A percentile compares a stretch with the other conserved stretches of the same genome.
Conservation (phyloP, 1,139 yeast species). For the Chernovozyma sophiae-reginae region DNA sequence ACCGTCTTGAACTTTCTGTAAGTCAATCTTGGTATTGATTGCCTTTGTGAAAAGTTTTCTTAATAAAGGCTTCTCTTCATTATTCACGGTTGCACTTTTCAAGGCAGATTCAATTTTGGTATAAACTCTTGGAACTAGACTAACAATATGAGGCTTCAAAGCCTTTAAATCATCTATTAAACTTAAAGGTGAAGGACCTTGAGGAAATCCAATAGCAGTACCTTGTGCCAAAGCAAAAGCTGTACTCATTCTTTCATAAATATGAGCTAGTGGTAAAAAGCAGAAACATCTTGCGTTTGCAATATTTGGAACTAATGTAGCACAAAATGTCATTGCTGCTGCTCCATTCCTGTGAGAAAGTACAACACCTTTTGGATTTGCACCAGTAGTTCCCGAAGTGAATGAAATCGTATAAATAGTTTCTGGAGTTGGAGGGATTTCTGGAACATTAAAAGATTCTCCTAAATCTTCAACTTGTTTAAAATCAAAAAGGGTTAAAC, state of each 20-base stretch:
- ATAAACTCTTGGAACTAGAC: conserved; percentile 37
- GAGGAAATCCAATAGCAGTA: conserved; percentile 39
- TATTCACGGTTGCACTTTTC: conserved; percentile 39
- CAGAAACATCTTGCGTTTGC: conserved; percentile 16
- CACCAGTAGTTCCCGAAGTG: conserved; percentile 43
- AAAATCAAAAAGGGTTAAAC: conserved; percentile 28
- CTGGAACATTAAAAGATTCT: conserved; percentile 19
- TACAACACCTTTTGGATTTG: conserved; percentile 38
- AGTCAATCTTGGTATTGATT: conserved; percentile 26
- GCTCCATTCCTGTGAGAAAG: conserved; percentile 28
- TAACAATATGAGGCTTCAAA: conserved; percentile 32
- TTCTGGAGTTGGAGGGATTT: conserved; percentile 25
- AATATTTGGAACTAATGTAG: conserved; percentile 11
- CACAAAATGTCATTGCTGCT: conserved; percentile 22
- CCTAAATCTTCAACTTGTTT: conserved; percentile 29
- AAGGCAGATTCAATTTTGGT: conserved; percentile 43
- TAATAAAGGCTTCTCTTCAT: conserved; percentile 35
- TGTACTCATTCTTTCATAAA: conserved; percentile 47
- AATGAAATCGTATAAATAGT: conserved; percentile 37
- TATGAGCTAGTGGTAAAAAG: conserved; percentile 47
- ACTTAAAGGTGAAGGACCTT: conserved; percentile 31
- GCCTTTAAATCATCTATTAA: conserved; percentile 34
- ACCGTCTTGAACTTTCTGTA: conserved; percentile 28
- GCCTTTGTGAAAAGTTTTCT: conserved; percentile 25
- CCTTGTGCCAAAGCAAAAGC: conserved; percentile 23